Evolutionary conservation across 2,329 filamentous ascomycete genomes (phyloP).

Genomic region (Incumbomyces lentus): DNA sequence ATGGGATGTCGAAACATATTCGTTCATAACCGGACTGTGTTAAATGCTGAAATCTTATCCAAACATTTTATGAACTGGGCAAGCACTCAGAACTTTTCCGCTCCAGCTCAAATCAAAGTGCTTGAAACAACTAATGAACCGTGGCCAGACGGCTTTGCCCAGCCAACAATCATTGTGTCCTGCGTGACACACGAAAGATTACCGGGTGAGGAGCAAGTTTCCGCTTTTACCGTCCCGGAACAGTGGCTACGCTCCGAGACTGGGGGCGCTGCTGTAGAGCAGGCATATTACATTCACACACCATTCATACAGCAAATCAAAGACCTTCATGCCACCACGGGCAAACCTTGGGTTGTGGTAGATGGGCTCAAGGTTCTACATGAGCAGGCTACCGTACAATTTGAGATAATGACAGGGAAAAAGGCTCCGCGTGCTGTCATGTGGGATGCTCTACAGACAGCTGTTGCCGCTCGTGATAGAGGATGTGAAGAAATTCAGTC

Average conservation of each 20-base stretch:
- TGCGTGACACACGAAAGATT: conserved; percentile 62
- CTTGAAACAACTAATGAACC: conserved; percentile 47
- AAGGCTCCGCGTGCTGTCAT: conserved; percentile 61
- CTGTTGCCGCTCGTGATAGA: conserved; percentile 4
- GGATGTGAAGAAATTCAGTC: no score
- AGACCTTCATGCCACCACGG: conserved; percentile 45
- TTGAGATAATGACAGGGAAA: conserved; percentile 68
- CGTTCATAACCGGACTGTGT: conserved; percentile 59
- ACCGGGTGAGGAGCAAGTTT: conserved; percentile 45
- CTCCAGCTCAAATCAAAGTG: conserved; percentile 36
- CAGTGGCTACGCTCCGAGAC: conserved; percentile 63
- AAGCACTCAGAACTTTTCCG: conserved; percentile 36
- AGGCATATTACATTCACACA: conserved; percentile 61
- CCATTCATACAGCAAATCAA: conserved; percentile 60
- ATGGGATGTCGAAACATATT: conserved; percentile 67
- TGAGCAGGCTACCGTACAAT: conserved; percentile 72
- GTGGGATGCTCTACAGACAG: conserved; percentile 48
- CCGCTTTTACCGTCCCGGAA: conserved; percentile 58
- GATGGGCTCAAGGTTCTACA: conserved; percentile 66
- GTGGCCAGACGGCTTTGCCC: conserved; percentile 54
- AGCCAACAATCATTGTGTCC: conserved; percentile 64
- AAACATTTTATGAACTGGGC: conserved; percentile 54
- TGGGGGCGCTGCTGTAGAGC: conserved; percentile 64
- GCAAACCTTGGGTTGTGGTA: conserved; percentile 55
- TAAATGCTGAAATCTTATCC: conserved; percentile 58